These are phyloP conservation scores for Nitzschia sp. DNA, from an alignment of 108 stramenopile genomes.

Conservation along the genomic window DNA sequence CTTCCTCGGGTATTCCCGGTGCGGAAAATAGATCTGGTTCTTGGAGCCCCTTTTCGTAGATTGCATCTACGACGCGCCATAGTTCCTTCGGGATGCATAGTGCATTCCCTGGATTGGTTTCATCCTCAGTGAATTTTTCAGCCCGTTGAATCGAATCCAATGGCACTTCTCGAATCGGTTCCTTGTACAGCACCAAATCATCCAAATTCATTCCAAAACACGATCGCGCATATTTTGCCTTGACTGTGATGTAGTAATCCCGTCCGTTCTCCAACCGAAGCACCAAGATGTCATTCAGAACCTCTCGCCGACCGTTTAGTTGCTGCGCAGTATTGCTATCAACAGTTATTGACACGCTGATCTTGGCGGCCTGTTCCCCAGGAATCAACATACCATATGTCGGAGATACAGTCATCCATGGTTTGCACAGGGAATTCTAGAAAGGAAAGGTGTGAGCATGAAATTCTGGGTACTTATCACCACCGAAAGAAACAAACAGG, in stretches of 20 bases:
- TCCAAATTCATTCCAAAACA: slow-evolving; percentile 93
- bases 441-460: neutral
- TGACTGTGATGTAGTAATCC: slow-evolving; percentile 91
- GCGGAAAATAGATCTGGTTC: slow-evolving; percentile 85
- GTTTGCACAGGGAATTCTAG: slow-evolving; percentile 76
- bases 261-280: slow-evolving; percentile 94
- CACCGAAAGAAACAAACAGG: neutral
- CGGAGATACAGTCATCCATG: slow-evolving; percentile 89
- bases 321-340: slow-evolving; percentile 79
- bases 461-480: neutral
- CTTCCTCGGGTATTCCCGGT: slow-evolving; percentile 76
- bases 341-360: slow-evolving; percentile 79
- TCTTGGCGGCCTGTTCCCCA: slow-evolving; percentile 65
- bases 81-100: slow-evolving; percentile 95
- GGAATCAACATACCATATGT: slow-evolving; percentile 93
- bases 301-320: slow-evolving; percentile 81
- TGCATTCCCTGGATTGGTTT: slow-evolving; percentile 55
- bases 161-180: slow-evolving; percentile 87
- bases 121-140: slow-evolving; percentile 52
- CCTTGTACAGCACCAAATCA: slow-evolving; percentile 86
- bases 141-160: slow-evolving; percentile 80
- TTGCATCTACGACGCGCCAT: slow-evolving; percentile 95
- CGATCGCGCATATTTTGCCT: slow-evolving; percentile 82
- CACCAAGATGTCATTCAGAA: slow-evolving; percentile 89
- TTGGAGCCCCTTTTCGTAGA: slow-evolving; percentile 80